Percentiles rank a stretch among this genome's conserved stretches.
Conservation (phyloP, 495 filamentous ascomycete species). For the Aspergillus mulundensis region DNA sequence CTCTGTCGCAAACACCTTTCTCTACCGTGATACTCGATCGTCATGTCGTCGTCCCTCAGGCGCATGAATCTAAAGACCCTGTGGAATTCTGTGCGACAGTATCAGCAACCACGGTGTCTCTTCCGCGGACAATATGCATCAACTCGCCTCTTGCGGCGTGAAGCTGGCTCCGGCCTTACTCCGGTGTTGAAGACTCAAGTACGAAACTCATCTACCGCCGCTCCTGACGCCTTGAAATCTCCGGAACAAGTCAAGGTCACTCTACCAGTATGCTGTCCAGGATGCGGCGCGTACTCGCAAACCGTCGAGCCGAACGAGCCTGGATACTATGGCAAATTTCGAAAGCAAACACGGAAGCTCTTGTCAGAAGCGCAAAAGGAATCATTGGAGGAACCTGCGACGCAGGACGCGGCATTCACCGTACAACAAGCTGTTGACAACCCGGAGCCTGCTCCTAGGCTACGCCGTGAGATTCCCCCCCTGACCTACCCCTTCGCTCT, state of each 20-base stretch:
- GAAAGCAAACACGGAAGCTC: conserved; percentile 44
- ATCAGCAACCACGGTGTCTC: not conserved
- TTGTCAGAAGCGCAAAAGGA: conserved; percentile 30
- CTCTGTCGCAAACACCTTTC: conserved; percentile 16
- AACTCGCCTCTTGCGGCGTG: conserved; percentile 6
- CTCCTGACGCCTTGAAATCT: not conserved
- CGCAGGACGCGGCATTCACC: conserved; percentile 19
- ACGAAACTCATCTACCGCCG: conserved; percentile 24
- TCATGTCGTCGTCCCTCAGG: conserved; percentile 33
- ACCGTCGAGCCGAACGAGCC: conserved; percentile 61
- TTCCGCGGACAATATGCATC: not conserved
- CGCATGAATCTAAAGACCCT: conserved; percentile 23
- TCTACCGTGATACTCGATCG: conserved; percentile 13
- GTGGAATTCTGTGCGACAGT: not conserved
- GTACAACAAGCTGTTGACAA: conserved; percentile 7
- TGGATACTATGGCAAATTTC: conserved; percentile 66
- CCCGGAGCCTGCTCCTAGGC: conserved; percentile 14
- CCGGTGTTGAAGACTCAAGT: conserved; percentile 8
- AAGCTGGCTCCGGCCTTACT: not conserved
- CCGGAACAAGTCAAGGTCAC: conserved; percentile 13
- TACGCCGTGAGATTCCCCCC: conserved; percentile 18
- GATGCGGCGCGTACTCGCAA: conserved; percentile 86
- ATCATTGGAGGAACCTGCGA: conserved; percentile 13
- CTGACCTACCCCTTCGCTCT: not conserved
- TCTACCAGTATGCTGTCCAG: conserved; percentile 59